Evolutionary conservation across 129 eudicot species (phyloP), one percentile per base, ranked within the genome.

Genomic region (Flaveria sonorensis): DNA sequence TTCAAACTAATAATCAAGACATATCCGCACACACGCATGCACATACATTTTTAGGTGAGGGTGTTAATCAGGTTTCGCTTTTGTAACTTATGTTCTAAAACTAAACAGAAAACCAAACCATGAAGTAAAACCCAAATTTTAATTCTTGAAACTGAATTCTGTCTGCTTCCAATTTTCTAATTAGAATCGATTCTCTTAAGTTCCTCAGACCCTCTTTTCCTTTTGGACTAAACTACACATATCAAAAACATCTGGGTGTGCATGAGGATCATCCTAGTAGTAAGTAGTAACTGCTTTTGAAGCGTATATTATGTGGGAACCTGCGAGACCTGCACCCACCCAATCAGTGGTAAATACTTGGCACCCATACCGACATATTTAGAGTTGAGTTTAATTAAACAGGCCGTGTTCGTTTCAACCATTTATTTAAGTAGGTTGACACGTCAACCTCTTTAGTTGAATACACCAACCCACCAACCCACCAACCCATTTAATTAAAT

Each of bases 281-380:
- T 5, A 56, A 18, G 24, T 19, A 20, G 26, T 56, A 62, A 60
- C 69, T 24, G 24, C 61, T 45, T 75, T 46, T 40, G 13, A 32
- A 52, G 59, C 76, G 8, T 47, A 24, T 6, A 59, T 84, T 79
- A 86, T 8, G 88, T 84, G 3, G 88, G 88, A 79, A 86, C 93
- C 75, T 81, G 85, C 13, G 51, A 70, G 65, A 80, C 87, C 88
- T 78, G 92, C 74, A 77, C 47, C 64, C 26, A 24, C 32, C 12
- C 28, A 68, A 13, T 23, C 40, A 47, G 52, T 23, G 7, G 66
- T 63, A 30, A 72, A 28, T 16, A 15, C 57, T 14, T 62, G n/a
- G 36, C 67, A 55, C 21, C 10, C 4, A 36, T 42, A 60, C 43
- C 60, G 0, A 18, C 57, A 26, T 12, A 53, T 32, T 36, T 7